These are phyloP conservation scores for Penicillium soppii DNA, from an alignment of 495 filamentous ascomycete genomes.

Conservation along the genomic window DNA sequence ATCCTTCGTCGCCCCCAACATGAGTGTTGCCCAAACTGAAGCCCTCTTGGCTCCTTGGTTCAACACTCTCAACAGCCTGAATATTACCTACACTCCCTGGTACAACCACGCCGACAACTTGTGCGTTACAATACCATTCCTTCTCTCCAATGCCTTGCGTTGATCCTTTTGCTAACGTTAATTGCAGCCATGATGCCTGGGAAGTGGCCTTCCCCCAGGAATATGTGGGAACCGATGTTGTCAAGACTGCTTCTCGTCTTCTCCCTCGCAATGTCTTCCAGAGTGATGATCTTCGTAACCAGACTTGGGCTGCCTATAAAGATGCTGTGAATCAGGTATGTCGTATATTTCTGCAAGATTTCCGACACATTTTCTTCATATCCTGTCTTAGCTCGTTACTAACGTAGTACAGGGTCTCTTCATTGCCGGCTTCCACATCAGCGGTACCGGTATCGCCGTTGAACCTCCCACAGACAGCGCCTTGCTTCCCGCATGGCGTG, in stretches of 20 bases:
- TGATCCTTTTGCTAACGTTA: not conserved
- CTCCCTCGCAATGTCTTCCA: slow-evolving; percentile 12
- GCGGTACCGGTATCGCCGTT: slow-evolving; percentile 11
- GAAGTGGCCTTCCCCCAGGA: slow-evolving; percentile 6
- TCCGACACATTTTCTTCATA: not conserved
- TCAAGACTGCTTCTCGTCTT: slow-evolving; percentile 13
- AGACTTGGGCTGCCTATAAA: slow-evolving; percentile 10
- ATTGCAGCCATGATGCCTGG: slow-evolving; percentile 10
- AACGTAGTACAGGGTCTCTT: slow-evolving; percentile 9
- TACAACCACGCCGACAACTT: slow-evolving; percentile 14
- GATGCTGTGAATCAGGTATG: slow-evolving; percentile 10
- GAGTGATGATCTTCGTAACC: slow-evolving; percentile 9
- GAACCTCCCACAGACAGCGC: slow-evolving; percentile 8
- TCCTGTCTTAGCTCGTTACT: not conserved
- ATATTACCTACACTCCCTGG: slow-evolving; percentile 9
- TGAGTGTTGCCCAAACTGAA: slow-evolving; percentile 8
- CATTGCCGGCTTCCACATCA: slow-evolving; percentile 14
- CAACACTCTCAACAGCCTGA: slow-evolving; percentile 6
- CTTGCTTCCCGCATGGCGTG: slow-evolving; percentile 12
- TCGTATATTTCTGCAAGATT: not conserved
- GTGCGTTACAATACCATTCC: not conserved
- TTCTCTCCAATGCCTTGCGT: not conserved
- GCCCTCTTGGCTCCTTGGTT: slow-evolving; percentile 11
- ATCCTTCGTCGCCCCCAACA: slow-evolving; percentile 11
- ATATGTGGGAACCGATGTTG: slow-evolving; percentile 12